Percentiles rank a stretch among this genome's conserved stretches.
phyloP scores from a whole-genome alignment of 2,329 filamentous ascomycete genomes.

The Lecanicillium sp. region DNA sequence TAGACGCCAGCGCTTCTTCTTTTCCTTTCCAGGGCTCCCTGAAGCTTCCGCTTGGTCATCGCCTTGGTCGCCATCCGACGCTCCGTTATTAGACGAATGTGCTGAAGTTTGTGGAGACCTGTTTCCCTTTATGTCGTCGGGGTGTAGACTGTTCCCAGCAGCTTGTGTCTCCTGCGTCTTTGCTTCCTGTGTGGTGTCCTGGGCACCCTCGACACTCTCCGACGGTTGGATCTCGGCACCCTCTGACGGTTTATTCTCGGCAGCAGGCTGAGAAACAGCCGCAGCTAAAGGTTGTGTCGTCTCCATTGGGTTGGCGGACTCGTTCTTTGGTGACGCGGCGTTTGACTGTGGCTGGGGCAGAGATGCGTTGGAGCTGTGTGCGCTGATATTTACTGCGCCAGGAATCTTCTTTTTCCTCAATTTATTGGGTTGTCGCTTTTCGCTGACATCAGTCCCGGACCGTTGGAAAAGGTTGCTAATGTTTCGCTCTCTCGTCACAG shows the following conservation, averaged over 20 bases:
- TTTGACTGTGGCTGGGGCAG: conserved; percentile 39
- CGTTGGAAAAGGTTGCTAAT: conserved; percentile 64
- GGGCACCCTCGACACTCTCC: too few relatives aligned
- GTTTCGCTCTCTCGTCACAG: conserved; percentile 57
- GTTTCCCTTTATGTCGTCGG: conserved; percentile 47
- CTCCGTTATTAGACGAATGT: conserved; percentile 70
- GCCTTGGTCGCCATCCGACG: conserved; percentile 66
- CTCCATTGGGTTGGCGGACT: conserved; percentile 40
- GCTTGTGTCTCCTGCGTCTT: too few relatives aligned
- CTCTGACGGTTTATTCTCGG: conserved; percentile 18
- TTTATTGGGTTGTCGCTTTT: conserved; percentile 76
- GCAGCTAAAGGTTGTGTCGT: conserved; percentile 12
- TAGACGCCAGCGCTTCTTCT: conserved; percentile 64
- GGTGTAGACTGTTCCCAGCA: too few relatives aligned
- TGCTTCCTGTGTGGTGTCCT: too few relatives aligned
- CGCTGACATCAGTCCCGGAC: conserved; percentile 50
- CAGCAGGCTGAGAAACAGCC: conserved; percentile 12
- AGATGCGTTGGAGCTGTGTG: conserved; percentile 82
- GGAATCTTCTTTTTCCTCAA: conserved; percentile 78
- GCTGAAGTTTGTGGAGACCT: conserved; percentile 70
- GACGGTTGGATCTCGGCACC: conserved; percentile 17
- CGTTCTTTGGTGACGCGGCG: conserved; percentile 36
- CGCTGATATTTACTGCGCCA: conserved; percentile 72
- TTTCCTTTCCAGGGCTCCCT: conserved; percentile 53
- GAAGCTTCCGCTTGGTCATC: conserved; percentile 45